Percentiles rank a stretch among this genome's conserved stretches.
Conservation (phyloP, 345 rosid species). For the Streptanthus diversifolius region DNA sequence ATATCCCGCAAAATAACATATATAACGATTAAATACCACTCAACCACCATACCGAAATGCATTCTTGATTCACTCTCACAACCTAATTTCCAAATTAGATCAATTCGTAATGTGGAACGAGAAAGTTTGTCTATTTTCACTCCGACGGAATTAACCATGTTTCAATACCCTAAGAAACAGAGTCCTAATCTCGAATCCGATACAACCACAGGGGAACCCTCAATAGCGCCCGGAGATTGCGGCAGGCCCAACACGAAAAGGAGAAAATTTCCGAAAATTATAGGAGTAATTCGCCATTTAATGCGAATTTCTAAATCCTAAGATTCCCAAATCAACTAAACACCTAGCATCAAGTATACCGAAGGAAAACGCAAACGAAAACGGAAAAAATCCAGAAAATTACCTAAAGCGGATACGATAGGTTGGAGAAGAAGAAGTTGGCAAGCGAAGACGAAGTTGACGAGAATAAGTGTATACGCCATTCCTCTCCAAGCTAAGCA, state of each 20-base stretch:
- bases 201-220: background rate
- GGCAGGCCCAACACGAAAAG: background rate
- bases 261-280: background rate
- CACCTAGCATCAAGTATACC: background rate
- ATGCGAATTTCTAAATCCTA: background rate
- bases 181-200: slow-evolving; percentile 2
- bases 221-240: background rate
- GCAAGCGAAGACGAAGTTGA: slow-evolving; percentile 70
- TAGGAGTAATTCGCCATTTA: background rate
- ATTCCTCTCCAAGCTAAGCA: slow-evolving; percentile 75
- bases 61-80: slow-evolving; percentile 20
- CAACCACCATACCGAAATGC: background rate
- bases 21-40: background rate
- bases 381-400: background rate
- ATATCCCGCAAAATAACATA: background rate
- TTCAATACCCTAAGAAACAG: background rate
- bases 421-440: slow-evolving; percentile 90
- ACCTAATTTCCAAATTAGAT: background rate
- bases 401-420: slow-evolving; percentile 84
- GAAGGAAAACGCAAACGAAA: background rate
- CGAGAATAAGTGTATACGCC: slow-evolving; percentile 52
- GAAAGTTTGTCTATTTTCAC: background rate
- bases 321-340: slow-evolving; percentile 24
- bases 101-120: background rate
- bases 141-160: background rate